Percentiles rank a stretch among this genome's conserved stretches.
Evolutionary conservation across 805 yeast genomes (phyloP).

Genomic region (Cyberlindnera mycetangii): DNA sequence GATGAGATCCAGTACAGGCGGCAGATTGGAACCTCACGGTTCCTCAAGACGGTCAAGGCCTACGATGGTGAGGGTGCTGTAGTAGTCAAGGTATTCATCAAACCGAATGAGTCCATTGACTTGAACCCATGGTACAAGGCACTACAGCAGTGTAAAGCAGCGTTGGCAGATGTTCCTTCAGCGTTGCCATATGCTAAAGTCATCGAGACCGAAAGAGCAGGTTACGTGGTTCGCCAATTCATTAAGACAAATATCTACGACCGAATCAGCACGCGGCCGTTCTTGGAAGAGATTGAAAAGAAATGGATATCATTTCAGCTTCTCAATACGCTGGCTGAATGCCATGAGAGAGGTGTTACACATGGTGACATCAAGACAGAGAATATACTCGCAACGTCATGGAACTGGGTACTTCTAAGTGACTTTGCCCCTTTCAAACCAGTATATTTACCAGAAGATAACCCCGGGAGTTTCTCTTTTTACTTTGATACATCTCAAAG

Average conservation of each 20-base stretch:
- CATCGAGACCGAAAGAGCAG: constrained; percentile 88
- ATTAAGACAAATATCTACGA: constrained; percentile 82
- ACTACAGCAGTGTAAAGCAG: constrained; percentile 33
- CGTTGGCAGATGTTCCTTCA: constrained; percentile 52
- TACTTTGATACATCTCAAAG: constrained; percentile 89
- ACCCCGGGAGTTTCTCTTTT: constrained; percentile 88
- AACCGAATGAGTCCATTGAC: constrained; percentile 47
- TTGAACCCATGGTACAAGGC: constrained; percentile 23
- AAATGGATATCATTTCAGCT: constrained; percentile 83
- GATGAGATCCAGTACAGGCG: constrained; percentile 72
- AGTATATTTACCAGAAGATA: constrained; percentile 80
- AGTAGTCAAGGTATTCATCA: constrained; percentile 78
- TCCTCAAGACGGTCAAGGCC: constrained; percentile 82
- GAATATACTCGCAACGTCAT: constrained; percentile 79
- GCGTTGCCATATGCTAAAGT: constrained; percentile 70
- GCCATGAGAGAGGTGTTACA: constrained; percentile 59
- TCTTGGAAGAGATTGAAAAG: constrained; percentile 76
- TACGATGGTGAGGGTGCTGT: constrained; percentile 68
- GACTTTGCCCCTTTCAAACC: constrained; percentile 92
- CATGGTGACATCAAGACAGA: constrained; percentile 96
- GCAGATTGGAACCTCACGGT: constrained; percentile 76
- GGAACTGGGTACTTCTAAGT: constrained; percentile 81
- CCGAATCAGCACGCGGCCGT: constrained; percentile 82
- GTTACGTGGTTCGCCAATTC: constrained; percentile 82
- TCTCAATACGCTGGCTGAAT: constrained; percentile 53